A percentile compares a stretch with the other conserved stretches of the same genome.
Conservation (phyloP, 768 basidiomycete genomes). For the Amanita fuliginea region DNA sequence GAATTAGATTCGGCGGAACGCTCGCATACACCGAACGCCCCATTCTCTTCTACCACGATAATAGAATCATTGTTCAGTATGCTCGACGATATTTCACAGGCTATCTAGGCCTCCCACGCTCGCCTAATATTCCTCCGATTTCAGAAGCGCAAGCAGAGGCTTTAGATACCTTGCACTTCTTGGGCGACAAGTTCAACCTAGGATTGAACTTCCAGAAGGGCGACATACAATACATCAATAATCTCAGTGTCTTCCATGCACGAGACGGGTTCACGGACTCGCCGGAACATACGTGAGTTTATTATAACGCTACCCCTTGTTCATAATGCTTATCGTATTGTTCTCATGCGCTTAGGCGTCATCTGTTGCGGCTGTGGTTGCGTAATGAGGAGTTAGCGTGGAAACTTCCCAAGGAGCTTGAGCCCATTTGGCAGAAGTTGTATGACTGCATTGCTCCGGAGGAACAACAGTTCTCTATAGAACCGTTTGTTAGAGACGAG, state of each 20-base stretch:
- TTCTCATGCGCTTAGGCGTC: conserved; percentile 19
- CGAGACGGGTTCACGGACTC: conserved; percentile 32
- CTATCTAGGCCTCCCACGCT: conserved; percentile 23
- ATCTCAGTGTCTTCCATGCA: conserved; percentile 31
- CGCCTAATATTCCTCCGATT: conserved; percentile 30
- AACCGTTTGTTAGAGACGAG: conserved; percentile 29
- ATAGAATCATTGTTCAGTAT: conserved; percentile 33
- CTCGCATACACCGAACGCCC: conserved; percentile 27
- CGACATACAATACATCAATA: conserved; percentile 40
- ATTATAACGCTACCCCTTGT: neutral
- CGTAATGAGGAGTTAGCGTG: conserved; percentile 37
- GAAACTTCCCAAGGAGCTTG: conserved; percentile 27
- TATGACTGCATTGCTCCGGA: conserved; percentile 26
- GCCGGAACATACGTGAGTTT: conserved; percentile 26
- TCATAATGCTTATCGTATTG: neutral
- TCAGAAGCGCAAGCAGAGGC: conserved; percentile 40
- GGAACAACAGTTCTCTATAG: conserved; percentile 32
- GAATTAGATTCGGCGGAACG: conserved; percentile 24
- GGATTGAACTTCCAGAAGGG: conserved; percentile 36
- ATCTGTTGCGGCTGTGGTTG: conserved; percentile 33
- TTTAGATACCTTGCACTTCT: conserved; percentile 32
- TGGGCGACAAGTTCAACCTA: conserved; percentile 31
- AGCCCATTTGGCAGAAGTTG: conserved; percentile 25
- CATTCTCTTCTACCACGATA: conserved; percentile 27
- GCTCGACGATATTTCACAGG: conserved; percentile 33